These are phyloP conservation scores for Kickxella alabastrina DNA, from an alignment of 192 early-diverging fungal genomes.

Conservation along the genomic window DNA sequence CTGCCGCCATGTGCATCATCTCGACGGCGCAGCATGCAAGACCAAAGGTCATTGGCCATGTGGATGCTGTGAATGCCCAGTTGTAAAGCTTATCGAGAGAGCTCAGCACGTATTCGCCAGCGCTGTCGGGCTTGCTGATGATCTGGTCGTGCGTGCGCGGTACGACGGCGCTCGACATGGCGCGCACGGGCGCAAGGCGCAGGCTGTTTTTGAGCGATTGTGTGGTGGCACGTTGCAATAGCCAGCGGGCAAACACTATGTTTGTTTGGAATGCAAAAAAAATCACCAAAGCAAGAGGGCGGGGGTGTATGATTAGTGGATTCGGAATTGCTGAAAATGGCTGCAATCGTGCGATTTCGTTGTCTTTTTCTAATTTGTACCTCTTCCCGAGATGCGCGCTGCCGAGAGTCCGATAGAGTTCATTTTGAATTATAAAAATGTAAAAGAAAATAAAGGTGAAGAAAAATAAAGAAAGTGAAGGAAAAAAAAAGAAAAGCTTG, in stretches of 20 bases:
- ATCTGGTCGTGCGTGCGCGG: conserved; percentile 51
- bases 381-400: conserved; percentile 6
- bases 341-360: no score
- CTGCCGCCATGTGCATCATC: conserved; percentile 98
- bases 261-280: not conserved
- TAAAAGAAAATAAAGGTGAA: not conserved
- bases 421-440: conserved; percentile 9
- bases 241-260: conserved; percentile 24
- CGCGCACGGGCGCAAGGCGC: no score
- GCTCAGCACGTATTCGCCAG: conserved; percentile 75
- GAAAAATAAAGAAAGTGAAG: not conserved
- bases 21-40: conserved; percentile 96
- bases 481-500: not conserved
- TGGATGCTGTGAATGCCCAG: conserved; percentile 89
- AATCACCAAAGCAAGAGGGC: not conserved
- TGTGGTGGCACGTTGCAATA: not conserved
- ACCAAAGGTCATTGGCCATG: conserved; percentile 89
- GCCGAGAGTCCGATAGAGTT: conserved; percentile 10
- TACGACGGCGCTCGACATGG: conserved; percentile 38
- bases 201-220: not conserved
- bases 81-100: conserved; percentile 90
- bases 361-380: no score
- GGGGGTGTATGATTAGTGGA: not conserved
- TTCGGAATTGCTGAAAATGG: not conserved
- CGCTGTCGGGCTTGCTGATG: conserved; percentile 47